phyloP scores from a whole-genome alignment of 2,329 filamentous ascomycete genomes.

The Claviceps humidiphila region DNA sequence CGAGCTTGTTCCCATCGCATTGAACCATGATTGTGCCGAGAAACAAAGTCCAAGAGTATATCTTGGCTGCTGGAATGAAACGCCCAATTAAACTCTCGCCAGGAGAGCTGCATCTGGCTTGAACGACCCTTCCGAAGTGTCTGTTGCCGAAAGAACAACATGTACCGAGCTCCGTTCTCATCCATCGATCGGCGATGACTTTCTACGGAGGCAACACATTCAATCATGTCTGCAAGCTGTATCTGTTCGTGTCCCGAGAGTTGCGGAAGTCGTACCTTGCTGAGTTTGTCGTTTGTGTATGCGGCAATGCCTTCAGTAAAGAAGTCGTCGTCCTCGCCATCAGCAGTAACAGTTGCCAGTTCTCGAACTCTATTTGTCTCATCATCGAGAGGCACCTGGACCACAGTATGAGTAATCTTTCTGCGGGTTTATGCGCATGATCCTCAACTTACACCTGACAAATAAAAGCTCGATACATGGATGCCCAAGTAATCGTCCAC shows the following conservation, averaged over 20 bases:
- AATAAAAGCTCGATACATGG: conserved; percentile 3
- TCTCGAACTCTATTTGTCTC: conserved; percentile 17
- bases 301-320: conserved; percentile 61
- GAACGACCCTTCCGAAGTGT: conserved; percentile 54
- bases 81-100: conserved; percentile 75
- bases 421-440: too few species aligned
- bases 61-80: conserved; percentile 80
- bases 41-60: conserved; percentile 73
- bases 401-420: neutral
- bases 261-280: conserved; percentile 59
- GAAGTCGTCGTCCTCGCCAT: conserved; percentile 35
- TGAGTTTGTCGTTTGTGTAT: conserved; percentile 64
- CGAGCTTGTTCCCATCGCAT: conserved; percentile 77
- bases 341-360: conserved; percentile 25
- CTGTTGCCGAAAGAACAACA: conserved; percentile 78
- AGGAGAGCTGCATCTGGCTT: conserved; percentile 53
- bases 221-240: conserved; percentile 68
- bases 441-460: conserved; percentile 1
- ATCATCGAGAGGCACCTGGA: neutral
- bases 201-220: conserved; percentile 73
- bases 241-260: conserved; percentile 80
- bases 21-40: conserved; percentile 62
- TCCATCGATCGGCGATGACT: conserved; percentile 81
- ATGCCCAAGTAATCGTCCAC: conserved; percentile 68
- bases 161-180: conserved; percentile 75